These are phyloP conservation scores for Leccinum incarnatum DNA, from an alignment of 768 basidiomycete genomes.

Conservation along the genomic window DNA sequence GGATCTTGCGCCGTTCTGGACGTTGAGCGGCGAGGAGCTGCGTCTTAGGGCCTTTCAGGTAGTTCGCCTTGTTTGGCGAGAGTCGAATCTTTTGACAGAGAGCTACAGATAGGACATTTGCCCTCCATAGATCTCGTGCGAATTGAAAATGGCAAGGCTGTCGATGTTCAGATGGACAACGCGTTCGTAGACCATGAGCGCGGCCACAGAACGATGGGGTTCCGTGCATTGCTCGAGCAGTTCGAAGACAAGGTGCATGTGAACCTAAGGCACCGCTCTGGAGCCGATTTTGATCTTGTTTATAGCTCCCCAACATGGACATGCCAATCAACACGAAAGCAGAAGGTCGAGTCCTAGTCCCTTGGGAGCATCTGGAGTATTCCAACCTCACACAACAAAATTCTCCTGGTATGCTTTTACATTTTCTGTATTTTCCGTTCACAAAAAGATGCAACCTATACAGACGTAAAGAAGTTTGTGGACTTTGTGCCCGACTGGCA, in stretches of 20 bases:
- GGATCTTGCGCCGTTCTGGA: constrained; percentile 87
- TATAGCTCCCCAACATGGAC: constrained; percentile 88
- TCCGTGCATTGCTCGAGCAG: constrained; percentile 69
- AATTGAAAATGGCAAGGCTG: constrained; percentile 60
- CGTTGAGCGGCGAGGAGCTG: constrained; percentile 67
- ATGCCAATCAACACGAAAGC: constrained; percentile 92
- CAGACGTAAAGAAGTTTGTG: constrained; percentile 55
- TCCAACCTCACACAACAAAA: constrained; percentile 62
- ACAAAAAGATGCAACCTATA: neutral
- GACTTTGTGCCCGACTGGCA: constrained; percentile 82
- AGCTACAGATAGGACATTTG: constrained; percentile 63
- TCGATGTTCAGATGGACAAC: constrained; percentile 55
- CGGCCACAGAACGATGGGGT: constrained; percentile 75
- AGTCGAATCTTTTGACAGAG: neutral
- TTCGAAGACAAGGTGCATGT: constrained; percentile 61
- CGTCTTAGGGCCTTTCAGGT: constrained; percentile 62
- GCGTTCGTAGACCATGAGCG: constrained; percentile 61
- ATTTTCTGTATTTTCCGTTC: neutral
- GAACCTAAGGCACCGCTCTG: neutral
- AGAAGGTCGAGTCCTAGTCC: constrained; percentile 89
- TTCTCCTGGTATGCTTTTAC: constrained; percentile 27
- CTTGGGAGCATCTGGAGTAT: constrained; percentile 81
- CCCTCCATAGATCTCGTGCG: constrained; percentile 88
- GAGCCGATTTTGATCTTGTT: neutral
- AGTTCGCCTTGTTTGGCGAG: neutral